These are phyloP conservation scores for Trichosporon faecale DNA, from an alignment of 1,284 basidiomycete genomes.

Conservation along the genomic window DNA sequence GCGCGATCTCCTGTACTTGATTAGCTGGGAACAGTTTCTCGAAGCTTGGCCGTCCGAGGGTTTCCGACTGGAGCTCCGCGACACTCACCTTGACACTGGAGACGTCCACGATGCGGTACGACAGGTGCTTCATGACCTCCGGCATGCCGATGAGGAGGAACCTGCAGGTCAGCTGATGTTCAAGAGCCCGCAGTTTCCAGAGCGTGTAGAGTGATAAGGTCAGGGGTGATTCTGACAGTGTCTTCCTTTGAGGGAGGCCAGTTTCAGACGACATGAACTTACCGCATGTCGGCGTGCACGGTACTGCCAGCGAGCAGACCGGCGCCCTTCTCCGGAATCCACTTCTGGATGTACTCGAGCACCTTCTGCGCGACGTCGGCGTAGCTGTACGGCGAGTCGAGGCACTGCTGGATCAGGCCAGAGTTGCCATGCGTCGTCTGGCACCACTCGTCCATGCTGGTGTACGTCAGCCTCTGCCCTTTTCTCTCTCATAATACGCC, in stretches of 20 bases:
- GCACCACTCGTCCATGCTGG: constrained; percentile 54
- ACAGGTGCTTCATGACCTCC: constrained; percentile 52
- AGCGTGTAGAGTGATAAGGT: too few relatives aligned
- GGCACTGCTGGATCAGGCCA: constrained; percentile 48
- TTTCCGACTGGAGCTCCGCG: neutral
- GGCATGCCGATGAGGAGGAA: constrained; percentile 55
- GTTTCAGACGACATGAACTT: constrained; percentile 13
- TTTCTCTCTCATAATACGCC: too few relatives aligned
- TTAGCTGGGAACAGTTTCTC: constrained; percentile 21
- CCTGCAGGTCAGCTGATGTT: constrained; percentile 24
- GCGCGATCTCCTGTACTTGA: constrained; percentile 49
- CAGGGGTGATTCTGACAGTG: too few relatives aligned
- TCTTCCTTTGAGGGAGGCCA: neutral
- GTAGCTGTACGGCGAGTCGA: constrained; percentile 47
- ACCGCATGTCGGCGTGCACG: constrained; percentile 56
- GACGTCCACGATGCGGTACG: constrained; percentile 55
- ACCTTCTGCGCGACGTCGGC: constrained; percentile 50
- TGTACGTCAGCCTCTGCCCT: neutral
- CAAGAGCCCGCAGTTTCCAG: too few relatives aligned
- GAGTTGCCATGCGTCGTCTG: constrained; percentile 49
- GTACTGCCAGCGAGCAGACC: constrained; percentile 55
- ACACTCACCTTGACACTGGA: constrained; percentile 43
- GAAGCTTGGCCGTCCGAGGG: too few relatives aligned
- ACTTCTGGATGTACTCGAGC: constrained; percentile 53
- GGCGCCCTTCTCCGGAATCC: constrained; percentile 51